Base-by-base conservation (phyloP, 2,329 filamentous ascomycete species). In the Fusarium secorum region DNA sequence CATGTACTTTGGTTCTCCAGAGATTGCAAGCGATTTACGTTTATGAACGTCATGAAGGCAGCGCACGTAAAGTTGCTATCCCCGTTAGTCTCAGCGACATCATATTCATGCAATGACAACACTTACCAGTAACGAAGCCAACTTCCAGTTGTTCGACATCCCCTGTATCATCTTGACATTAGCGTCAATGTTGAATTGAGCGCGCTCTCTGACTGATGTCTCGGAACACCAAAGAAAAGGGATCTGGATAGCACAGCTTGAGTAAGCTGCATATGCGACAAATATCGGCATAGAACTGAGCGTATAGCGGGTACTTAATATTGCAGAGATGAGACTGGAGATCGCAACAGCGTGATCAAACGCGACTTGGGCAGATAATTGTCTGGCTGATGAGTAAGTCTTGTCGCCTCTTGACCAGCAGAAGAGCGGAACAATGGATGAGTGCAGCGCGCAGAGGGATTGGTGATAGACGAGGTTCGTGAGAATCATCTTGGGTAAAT, bases 101-200 rank as follows among this genome's bases (percentile, higher is more conserved):
- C 2, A 10, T 7, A 15, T 17, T 0, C 3, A 6, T 26, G 6
- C 6, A 1, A 7, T 1, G 0, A 11, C 1, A 4, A 3, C 0
- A 13, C 24, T 10, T 9, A 54, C 61, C 3, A 64, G 1, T 2
- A 64, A 14, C 4, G 60, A 45, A 8, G 60, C 62, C 1, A 65
- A 4, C 5, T 59, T 65, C 62, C 62, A 65, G 9, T 51, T 41
- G 0, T 1, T 11, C 1, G 60, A 26, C 62, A 65, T 65, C 0
- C 14, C 26, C n/a, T 51, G 44, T 1, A 45, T 45, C 8, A 51
- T 45, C 0, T n/a, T 51, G 0, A 39, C 1, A 15, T 65, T 65
- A 0, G 1, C 0, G 7, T 65, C 26, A 0, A 65, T 26, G 7
- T 65, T 65, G 1, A 1, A 1, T 2, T 41, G 28, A 1, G 36